Conservation (phyloP, 176 grass and related monocot species). For the Carex cristatella region DNA sequence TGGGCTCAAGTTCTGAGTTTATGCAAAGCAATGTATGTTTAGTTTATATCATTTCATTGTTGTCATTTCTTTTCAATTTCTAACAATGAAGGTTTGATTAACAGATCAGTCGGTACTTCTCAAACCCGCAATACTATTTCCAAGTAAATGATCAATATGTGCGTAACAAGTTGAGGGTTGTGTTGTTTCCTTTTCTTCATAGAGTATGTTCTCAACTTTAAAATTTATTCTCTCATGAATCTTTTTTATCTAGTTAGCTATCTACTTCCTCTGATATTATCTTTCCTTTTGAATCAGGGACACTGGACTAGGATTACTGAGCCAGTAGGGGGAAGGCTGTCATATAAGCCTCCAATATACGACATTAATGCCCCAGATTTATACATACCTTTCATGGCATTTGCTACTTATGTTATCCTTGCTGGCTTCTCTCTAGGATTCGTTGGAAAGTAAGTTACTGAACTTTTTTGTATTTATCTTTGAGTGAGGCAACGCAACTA, state of each 20-base stretch:
- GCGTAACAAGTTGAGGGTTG: constrained; percentile 82
- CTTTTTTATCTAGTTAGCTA: background rate
- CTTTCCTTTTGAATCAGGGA: constrained; percentile 34
- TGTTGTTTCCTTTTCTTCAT: constrained; percentile 82
- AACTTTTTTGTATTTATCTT: background rate
- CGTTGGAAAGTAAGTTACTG: constrained; percentile 63
- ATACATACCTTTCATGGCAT: constrained; percentile 96
- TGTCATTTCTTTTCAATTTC: background rate
- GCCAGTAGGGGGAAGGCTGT: constrained; percentile 70
- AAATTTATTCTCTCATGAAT: background rate
- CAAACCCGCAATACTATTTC: constrained; percentile 93
- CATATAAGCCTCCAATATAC: constrained; percentile 86
- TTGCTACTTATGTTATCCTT: constrained; percentile 75
- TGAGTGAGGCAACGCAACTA: no score
- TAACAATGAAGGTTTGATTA: background rate
- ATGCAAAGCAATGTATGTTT: constrained; percentile 75
- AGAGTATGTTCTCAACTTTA: constrained; percentile 38
- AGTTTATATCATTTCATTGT: background rate
- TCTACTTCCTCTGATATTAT: background rate
- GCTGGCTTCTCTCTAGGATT: constrained; percentile 65
- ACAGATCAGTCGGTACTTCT: constrained; percentile 83
- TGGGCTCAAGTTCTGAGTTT: constrained; percentile 91
- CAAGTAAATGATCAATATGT: constrained; percentile 98
- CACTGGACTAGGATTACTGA: constrained; percentile 92
- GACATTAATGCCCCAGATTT: constrained; percentile 94